These are phyloP conservation scores for Nigrospora osmanthi DNA, from an alignment of 2,329 filamentous ascomycete genomes.

Conservation along the genomic window DNA sequence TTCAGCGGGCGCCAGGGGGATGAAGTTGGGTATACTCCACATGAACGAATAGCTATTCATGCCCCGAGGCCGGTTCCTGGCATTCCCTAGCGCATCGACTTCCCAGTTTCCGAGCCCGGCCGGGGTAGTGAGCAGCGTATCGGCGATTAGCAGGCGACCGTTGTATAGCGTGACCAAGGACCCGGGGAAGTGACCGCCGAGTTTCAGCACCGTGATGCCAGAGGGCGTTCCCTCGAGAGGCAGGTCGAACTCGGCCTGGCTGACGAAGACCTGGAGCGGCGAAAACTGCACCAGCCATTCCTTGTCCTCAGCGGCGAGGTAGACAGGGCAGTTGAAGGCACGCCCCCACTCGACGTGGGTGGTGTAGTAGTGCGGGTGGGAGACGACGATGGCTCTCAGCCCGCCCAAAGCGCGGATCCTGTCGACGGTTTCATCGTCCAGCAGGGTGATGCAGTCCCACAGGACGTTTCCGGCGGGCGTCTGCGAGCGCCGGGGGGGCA, in stretches of 20 bases:
- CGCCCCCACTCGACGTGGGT: conserved; percentile 68
- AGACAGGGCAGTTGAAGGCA: conserved; percentile 63
- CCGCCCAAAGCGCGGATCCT: conserved; percentile 55
- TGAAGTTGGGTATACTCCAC: conserved; percentile 71
- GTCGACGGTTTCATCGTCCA: conserved; percentile 56
- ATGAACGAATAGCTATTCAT: conserved; percentile 60
- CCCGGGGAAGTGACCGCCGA: conserved; percentile 75
- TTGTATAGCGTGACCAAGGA: conserved; percentile 60
- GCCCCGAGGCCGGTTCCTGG: conserved; percentile 28
- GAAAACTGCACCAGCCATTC: conserved; percentile 50
- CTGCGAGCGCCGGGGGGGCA: not conserved
- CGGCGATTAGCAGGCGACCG: conserved; percentile 61
- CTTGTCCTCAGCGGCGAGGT: conserved; percentile 56
- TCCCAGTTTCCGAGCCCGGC: conserved; percentile 42
- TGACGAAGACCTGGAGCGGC: conserved; percentile 38
- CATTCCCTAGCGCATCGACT: conserved; percentile 28
- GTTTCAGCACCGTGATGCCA: conserved; percentile 56
- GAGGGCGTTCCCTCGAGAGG: conserved; percentile 19
- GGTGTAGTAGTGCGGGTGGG: conserved; percentile 77
- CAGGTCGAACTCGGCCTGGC: conserved; percentile 31
- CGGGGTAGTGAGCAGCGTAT: conserved; percentile 68
- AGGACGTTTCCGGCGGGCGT: conserved; percentile 64
- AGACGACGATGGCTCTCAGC: conserved; percentile 64
- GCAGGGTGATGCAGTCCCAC: conserved; percentile 69
- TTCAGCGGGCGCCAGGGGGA: conserved; percentile 58